phyloP scores from a whole-genome alignment of 306 rosid genomes.

The Cucurbita argyrosperma region DNA sequence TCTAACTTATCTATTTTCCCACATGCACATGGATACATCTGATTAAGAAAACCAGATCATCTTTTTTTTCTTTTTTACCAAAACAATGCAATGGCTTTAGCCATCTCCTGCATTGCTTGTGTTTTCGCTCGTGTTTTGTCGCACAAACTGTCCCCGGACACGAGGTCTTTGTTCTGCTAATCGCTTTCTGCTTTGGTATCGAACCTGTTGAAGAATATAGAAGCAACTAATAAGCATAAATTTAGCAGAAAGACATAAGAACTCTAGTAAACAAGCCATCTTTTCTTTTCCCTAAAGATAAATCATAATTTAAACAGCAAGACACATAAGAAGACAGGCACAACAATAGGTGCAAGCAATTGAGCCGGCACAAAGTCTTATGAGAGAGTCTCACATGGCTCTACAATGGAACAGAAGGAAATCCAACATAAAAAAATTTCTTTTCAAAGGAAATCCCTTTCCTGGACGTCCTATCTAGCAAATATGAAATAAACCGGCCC shows the following conservation, averaged over 20 bases:
- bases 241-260: neutral
- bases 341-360: neutral
- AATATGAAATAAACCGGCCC: neutral
- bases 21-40: neutral
- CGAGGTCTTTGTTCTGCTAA: constrained; percentile 68
- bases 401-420: neutral
- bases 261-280: neutral
- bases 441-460: neutral
- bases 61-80: neutral
- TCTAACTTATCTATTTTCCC: constrained; percentile 6
- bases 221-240: neutral
- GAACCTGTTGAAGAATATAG: constrained; percentile 31
- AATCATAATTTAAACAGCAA: neutral
- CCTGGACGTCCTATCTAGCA: neutral
- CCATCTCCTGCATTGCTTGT: constrained; percentile 34
- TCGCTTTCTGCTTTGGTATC: constrained; percentile 59
- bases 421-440: neutral
- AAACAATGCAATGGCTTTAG: constrained; percentile 20
- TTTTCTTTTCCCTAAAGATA: neutral
- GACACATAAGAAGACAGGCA: neutral
- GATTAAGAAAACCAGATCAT: constrained; percentile 1
- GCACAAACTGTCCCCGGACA: constrained; percentile 54
- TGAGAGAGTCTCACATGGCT: neutral
- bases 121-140: constrained; percentile 31
- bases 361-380: neutral